Evolutionary conservation across 2,329 filamentous ascomycete genomes (phyloP), one percentile per base, ranked within the genome.

Genomic region (Cephalotrichum gorgonifer): DNA sequence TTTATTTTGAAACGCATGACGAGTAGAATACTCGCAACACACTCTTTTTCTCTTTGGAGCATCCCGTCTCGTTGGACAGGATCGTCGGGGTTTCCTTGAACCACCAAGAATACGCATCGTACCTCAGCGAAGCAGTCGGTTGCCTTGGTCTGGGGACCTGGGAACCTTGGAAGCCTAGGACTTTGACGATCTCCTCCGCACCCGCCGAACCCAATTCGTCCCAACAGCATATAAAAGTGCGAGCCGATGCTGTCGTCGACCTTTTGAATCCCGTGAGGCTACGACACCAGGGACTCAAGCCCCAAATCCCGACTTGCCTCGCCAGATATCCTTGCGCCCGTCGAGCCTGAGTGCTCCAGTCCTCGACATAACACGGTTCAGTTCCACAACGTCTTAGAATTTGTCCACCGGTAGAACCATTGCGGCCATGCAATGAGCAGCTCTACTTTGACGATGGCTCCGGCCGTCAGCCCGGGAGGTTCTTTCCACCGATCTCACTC

Each of bases 401-500:
- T 46, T 56, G 54, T 50, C 54, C 44, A 48, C 44, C 55, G 49
- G 49, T 51, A 56, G 39, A 25, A 45, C 51, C 44, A 35, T 30
- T 23, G 17, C 48, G 45, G 60, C 54, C 58, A 64, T 67, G 64
- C 60, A 54, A 64, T 65, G 64, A 61, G 59, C 47, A 60, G 59
- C 48, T 57, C 63, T 53, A 61, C 62, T 43, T 54, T 64, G 57
- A 64, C 62, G 58, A 68, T 68, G 66, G 62, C 66, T 53, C 59
- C 65, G 60, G 64, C 64, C 54, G 58, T 64, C 53, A 59, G 63
- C 54, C 51, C 54, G 46, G 57, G 61, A 59, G 44, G 54, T 59
- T 22, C 51, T 47, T 61, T 64, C 53, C 50, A 60, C 52, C 60
- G 61, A 54, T 65, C 66, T 41, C 61, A 62, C 51, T 64, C 64